Percentiles rank a stretch among this genome's conserved stretches.
Evolutionary conservation across 2,329 filamentous ascomycete genomes (phyloP).

Genomic region (Pseudocercospora pini-densiflorae): DNA sequence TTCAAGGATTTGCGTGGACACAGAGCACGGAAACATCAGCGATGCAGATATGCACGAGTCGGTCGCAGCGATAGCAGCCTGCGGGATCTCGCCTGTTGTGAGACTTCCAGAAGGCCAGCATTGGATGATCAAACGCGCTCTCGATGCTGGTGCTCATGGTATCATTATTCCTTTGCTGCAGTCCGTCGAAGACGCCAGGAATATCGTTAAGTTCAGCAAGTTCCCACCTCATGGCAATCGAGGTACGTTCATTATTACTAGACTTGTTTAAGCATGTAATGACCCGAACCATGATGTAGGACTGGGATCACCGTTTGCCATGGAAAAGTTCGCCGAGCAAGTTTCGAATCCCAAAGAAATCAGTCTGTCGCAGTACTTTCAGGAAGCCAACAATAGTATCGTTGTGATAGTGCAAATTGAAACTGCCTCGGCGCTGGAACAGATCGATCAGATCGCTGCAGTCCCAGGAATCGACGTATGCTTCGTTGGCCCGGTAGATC

Average conservation of each 20-base stretch:
- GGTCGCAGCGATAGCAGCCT: slow-evolving; percentile 29
- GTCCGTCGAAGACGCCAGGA: slow-evolving; percentile 52
- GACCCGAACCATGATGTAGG: slow-evolving; percentile 52
- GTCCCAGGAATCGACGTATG: slow-evolving; percentile 56
- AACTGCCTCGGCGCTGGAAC: slow-evolving; percentile 46
- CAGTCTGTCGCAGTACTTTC: slow-evolving; percentile 51
- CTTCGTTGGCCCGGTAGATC: slow-evolving; percentile 60
- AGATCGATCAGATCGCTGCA: slow-evolving; percentile 54
- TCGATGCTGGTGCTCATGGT: slow-evolving; percentile 64
- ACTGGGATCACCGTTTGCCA: slow-evolving; percentile 60
- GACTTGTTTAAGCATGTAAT: no score
- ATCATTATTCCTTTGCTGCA: slow-evolving; percentile 54
- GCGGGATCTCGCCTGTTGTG: slow-evolving; percentile 50
- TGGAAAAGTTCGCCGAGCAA: slow-evolving; percentile 40
- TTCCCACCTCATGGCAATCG: slow-evolving; percentile 53
- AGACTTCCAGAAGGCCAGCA: slow-evolving; percentile 60
- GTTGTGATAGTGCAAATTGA: slow-evolving; percentile 56
- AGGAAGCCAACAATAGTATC: slow-evolving; percentile 37
- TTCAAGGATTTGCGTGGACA: slow-evolving; percentile 48
- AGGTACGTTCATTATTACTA: not conserved
- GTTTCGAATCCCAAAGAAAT: slow-evolving; percentile 24
- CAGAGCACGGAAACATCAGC: slow-evolving; percentile 62
- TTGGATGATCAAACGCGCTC: slow-evolving; percentile 66
- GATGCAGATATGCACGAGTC: slow-evolving; percentile 24
- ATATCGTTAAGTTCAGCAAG: slow-evolving; percentile 57